phyloP scores from a whole-genome alignment of 225 moss, liverwort and hornwort species.

The Sphagnum tenellum region DNA sequence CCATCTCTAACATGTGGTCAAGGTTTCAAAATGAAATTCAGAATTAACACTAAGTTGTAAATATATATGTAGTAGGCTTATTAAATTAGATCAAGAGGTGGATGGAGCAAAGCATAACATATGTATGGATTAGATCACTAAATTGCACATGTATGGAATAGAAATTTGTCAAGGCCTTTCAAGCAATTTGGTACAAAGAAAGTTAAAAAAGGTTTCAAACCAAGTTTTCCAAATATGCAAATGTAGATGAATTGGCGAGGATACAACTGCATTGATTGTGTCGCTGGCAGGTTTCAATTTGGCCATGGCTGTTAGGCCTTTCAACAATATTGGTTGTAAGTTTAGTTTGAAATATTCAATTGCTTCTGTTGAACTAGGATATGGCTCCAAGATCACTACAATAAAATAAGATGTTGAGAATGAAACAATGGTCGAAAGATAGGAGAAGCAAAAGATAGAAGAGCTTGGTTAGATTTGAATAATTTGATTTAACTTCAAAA shows the following conservation, averaged over 20 bases:
- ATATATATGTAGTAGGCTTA: neutral
- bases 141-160: too few relatives aligned
- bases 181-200: too few relatives aligned
- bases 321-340: constrained; percentile 65
- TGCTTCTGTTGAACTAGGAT: constrained; percentile 43
- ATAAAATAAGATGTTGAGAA: neutral
- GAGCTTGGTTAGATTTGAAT: neutral
- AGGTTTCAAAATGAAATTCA: neutral
- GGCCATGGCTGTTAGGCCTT: constrained; percentile 71
- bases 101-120: too few relatives aligned
- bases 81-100: neutral
- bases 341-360: constrained; percentile 47
- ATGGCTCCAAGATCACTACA: constrained; percentile 80
- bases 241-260: constrained; percentile 16
- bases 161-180: too few relatives aligned
- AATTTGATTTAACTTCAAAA: constrained; percentile 2
- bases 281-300: constrained; percentile 77
- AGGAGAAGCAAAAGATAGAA: too few relatives aligned
- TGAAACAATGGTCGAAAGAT: neutral
- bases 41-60: neutral
- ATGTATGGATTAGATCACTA: too few relatives aligned
- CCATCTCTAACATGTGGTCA: constrained; percentile 33
- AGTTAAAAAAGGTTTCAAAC: too few relatives aligned
- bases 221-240: too few relatives aligned
- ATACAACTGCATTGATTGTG: constrained; percentile 71